A percentile compares a stretch with the other conserved stretches of the same genome.
Conservation (phyloP, 1,139 yeast species). For the Pichia sp. region DNA sequence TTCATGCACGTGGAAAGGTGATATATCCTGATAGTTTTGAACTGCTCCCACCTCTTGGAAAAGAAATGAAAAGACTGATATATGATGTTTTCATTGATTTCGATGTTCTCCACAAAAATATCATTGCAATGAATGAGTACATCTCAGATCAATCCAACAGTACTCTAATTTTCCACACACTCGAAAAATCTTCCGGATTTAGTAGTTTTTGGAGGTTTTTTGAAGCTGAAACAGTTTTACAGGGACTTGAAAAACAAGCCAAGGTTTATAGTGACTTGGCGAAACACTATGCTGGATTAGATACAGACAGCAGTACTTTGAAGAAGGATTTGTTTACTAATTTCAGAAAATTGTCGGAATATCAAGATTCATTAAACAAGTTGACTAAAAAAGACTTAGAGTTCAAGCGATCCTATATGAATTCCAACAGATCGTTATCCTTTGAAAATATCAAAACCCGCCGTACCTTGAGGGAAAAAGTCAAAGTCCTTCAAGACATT, state of each 20-base stretch:
- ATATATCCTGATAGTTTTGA: conserved; percentile 30
- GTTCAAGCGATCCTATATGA: conserved; percentile 1
- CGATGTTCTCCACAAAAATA: conserved; percentile 34
- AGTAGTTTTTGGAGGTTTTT: conserved; percentile 40
- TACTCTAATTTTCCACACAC: conserved; percentile 25
- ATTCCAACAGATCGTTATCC: conserved; percentile 18
- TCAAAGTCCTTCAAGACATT: conserved; percentile 11
- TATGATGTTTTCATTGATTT: conserved; percentile 40
- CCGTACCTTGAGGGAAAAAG: conserved; percentile 17
- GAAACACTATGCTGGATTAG: conserved; percentile 5
- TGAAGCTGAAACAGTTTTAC: conserved; percentile 31
- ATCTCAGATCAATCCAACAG: conserved; percentile 35
- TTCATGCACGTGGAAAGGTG: conserved; percentile 29
- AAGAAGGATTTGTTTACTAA: conserved; percentile 6
- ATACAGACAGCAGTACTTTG: not conserved
- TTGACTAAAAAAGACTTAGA: conserved; percentile 1
- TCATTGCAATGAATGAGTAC: conserved; percentile 30
- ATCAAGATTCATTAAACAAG: conserved; percentile 5
- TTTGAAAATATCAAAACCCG: conserved; percentile 21
- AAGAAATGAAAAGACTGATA: conserved; percentile 36
- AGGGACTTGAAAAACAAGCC: conserved; percentile 20
- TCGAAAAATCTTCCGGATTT: conserved; percentile 25
- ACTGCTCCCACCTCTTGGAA: conserved; percentile 26
- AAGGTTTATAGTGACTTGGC: conserved; percentile 3
- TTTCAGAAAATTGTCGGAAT: conserved; percentile 15